phyloP scores from a whole-genome alignment of 345 rosid genomes.

The Eucalyptus tenuipes region DNA sequence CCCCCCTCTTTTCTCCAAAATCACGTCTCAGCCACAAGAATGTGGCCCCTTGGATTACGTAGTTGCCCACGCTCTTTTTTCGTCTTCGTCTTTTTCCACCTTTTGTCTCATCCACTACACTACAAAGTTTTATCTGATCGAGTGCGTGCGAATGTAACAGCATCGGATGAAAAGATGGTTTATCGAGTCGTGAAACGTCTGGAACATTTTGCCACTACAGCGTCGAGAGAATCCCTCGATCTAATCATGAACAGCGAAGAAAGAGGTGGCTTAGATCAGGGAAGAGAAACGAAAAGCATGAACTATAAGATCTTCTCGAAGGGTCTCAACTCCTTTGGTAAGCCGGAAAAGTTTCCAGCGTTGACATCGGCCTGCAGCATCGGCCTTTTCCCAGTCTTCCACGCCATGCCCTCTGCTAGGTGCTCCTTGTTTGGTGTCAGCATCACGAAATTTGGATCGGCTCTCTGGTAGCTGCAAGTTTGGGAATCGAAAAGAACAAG shows the following conservation, averaged over 20 bases:
- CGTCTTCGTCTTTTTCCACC: background rate
- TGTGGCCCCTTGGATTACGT: background rate
- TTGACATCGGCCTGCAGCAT: conserved; percentile 66
- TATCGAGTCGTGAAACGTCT: background rate
- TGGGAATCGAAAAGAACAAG: background rate
- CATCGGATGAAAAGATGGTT: background rate
- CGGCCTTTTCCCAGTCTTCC: conserved; percentile 65
- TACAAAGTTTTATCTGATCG: background rate
- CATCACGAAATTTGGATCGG: conserved; percentile 84
- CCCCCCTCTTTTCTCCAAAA: background rate
- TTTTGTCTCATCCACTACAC: background rate
- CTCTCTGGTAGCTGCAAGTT: conserved; percentile 77
- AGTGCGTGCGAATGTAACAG: background rate
- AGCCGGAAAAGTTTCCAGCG: conserved; percentile 46
- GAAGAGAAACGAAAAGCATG: background rate
- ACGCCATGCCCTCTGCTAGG: conserved; percentile 62
- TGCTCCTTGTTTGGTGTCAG: conserved; percentile 88
- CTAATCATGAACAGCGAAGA: background rate
- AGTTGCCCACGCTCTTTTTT: background rate
- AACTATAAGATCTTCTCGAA: conserved; percentile 43
- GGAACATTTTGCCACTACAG: background rate
- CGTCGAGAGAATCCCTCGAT: background rate
- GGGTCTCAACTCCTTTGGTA: conserved; percentile 74
- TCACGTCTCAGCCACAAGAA: background rate
- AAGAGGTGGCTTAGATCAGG: background rate